phyloP scores from a whole-genome alignment of 2,329 filamentous ascomycete species.

The Aspergillus bombycis region DNA sequence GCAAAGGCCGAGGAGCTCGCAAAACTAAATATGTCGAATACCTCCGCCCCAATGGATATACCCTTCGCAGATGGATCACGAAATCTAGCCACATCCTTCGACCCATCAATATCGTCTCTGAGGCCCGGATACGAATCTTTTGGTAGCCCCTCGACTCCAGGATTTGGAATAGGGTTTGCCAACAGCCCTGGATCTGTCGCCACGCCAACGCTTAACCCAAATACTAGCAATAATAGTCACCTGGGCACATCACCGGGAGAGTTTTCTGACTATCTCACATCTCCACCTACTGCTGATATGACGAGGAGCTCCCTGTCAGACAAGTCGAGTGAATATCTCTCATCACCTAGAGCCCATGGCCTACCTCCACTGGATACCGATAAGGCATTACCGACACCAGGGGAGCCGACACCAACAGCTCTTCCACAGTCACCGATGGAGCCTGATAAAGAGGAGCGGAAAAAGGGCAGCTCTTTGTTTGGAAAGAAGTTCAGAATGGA shows the following conservation, averaged over 20 bases:
- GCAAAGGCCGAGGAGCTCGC: slow-evolving; percentile 63
- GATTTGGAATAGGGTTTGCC: slow-evolving; percentile 75
- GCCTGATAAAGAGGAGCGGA: slow-evolving; percentile 64
- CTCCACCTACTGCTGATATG: slow-evolving; percentile 54
- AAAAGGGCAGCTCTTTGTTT: slow-evolving; percentile 64
- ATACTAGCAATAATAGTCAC: slow-evolving; percentile 29
- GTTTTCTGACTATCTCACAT: slow-evolving; percentile 44
- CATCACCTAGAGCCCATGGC: slow-evolving; percentile 54
- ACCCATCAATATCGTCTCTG: slow-evolving; percentile 56
- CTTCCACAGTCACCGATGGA: slow-evolving; percentile 57
- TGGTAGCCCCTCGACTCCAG: slow-evolving; percentile 69
- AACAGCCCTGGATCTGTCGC: slow-evolving; percentile 59
- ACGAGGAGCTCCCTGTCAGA: slow-evolving; percentile 61
- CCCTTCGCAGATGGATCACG: slow-evolving; percentile 41
- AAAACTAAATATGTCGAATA: slow-evolving; percentile 58
- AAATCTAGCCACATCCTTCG: slow-evolving; percentile 29
- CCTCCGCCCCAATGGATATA: slow-evolving; percentile 64
- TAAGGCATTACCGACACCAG: slow-evolving; percentile 49
- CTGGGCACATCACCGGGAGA: slow-evolving; percentile 38
- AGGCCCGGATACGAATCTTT: slow-evolving; percentile 65
- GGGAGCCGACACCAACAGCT: slow-evolving; percentile 49
- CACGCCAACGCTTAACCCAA: slow-evolving; percentile 31
- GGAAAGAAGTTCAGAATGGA: slow-evolving; percentile 82
- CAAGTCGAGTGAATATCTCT: slow-evolving; percentile 74
- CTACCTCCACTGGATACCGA: slow-evolving; percentile 55